Conservation (phyloP, 306 rosid genomes). For the Sicyos edulis region DNA sequence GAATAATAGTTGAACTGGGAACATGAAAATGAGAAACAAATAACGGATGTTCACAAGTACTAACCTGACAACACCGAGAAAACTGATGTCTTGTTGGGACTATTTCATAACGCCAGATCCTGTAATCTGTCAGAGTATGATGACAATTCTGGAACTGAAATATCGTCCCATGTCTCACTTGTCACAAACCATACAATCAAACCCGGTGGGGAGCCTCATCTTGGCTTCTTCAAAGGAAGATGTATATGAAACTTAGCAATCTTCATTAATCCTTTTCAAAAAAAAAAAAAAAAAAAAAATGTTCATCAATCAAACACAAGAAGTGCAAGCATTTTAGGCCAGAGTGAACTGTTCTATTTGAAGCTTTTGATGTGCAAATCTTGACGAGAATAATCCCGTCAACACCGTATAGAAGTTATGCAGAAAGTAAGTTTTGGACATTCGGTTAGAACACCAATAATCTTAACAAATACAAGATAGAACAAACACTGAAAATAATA, state of each 20-base stretch:
- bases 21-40: conserved; percentile 6
- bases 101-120: not conserved
- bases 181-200: conserved; percentile 8
- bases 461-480: too few relatives aligned
- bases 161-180: not conserved
- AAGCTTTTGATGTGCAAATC: not conserved
- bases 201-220: not conserved
- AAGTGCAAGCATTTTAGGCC: not conserved
- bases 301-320: not conserved
- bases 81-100: not conserved
- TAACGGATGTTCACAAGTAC: conserved; percentile 10
- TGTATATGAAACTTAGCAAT: not conserved
- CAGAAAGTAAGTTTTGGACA: conserved; percentile 12
- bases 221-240: conserved; percentile 4
- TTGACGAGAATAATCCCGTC: not conserved
- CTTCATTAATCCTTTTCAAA: too few relatives aligned
- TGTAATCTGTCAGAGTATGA: not conserved
- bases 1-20: not conserved
- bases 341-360: not conserved
- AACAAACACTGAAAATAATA: too few relatives aligned
- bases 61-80: conserved; percentile 7
- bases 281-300: too few relatives aligned
- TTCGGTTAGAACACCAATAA: too few relatives aligned
- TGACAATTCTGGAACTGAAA: not conserved
- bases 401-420: not conserved